Evolutionary conservation across 2,329 filamentous ascomycete species (phyloP), one percentile per base, ranked within the genome.

Genomic region (Epichloe typhina): DNA sequence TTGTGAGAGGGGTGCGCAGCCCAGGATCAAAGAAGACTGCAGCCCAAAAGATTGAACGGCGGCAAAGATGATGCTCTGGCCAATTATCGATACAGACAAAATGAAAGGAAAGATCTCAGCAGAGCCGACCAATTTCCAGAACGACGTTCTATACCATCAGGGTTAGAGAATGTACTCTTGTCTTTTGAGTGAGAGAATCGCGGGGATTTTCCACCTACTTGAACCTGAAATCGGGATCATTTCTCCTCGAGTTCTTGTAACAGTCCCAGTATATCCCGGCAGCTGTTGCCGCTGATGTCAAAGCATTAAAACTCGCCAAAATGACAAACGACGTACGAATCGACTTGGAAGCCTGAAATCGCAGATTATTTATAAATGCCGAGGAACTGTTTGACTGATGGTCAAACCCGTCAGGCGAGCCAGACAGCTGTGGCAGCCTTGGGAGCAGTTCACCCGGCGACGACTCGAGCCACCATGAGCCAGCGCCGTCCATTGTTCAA

Each of bases 271-370:
- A 62, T 49, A 83, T 82, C 26, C 77, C 77, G 26, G 70, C 56
- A 9, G 76, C 74, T 6, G 78, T 79, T 17, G 71, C 70, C 51
- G 79, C 72, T 4, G 79, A 78, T 17, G 76, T 76, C 49, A 80
- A 61, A 21, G 77, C 71, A 62, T 83, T 84, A 66, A 83, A 82
- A 50, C 70, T 66, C 37, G 79, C 75, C 50, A 83, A 69, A 53
- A 82, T 78, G 51, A 83, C 75, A 42, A 77, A 78, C 23, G 79
- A 81, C 17, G 75, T 80, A 56, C 80, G 72, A 58, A 81, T 70
- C 36, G 78, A 81, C 58, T 74, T 79, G 54, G 73, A 72, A 15
- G 73, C 69, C 33, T 72, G 70, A 55, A 79, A 75, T 52, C 67
- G 70, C 56, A 79, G 69, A 55, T 76, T 62, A 58, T 75, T 74